Conservation (phyloP, 2,329 filamentous ascomycete genomes). For the Aspergillus amoenus region DNA sequence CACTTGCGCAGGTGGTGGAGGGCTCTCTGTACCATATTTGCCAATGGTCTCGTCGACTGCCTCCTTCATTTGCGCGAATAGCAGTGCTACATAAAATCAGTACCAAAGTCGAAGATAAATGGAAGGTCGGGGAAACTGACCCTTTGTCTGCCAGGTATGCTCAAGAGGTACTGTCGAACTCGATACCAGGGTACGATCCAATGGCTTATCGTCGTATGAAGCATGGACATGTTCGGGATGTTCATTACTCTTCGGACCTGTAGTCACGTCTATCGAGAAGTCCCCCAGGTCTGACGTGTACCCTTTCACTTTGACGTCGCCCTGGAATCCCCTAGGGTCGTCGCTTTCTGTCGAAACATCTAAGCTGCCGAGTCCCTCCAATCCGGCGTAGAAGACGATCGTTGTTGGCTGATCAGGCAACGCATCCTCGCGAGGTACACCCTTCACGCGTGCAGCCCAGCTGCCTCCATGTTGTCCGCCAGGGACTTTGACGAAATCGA, state of each 20-base stretch:
- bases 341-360: slow-evolving; percentile 57
- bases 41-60: slow-evolving; percentile 60
- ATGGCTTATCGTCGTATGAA: slow-evolving; percentile 65
- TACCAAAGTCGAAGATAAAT: background rate
- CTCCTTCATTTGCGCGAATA: slow-evolving; percentile 65
- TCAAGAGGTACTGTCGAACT: slow-evolving; percentile 68
- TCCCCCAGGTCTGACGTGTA: slow-evolving; percentile 70
- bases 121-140: slow-evolving; percentile 37
- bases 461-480: slow-evolving; percentile 82
- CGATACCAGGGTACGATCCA: slow-evolving; percentile 73
- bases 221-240: slow-evolving; percentile 60
- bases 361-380: slow-evolving; percentile 73
- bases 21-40: slow-evolving; percentile 62
- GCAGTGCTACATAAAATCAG: slow-evolving; percentile 42
- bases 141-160: slow-evolving; percentile 79
- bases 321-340: slow-evolving; percentile 53
- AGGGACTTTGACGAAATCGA: slow-evolving; percentile 89
- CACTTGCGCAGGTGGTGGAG: slow-evolving; percentile 79
- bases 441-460: slow-evolving; percentile 88
- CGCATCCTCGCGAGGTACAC: slow-evolving; percentile 69
- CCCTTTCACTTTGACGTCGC: slow-evolving; percentile 69
- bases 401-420: slow-evolving; percentile 69
- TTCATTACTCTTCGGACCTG: slow-evolving; percentile 63
- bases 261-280: slow-evolving; percentile 75
- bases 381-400: slow-evolving; percentile 75